These are phyloP conservation scores for Rhododendron kiyosumense DNA, from an alignment of 148 eudicot species.

Conservation along the genomic window DNA sequence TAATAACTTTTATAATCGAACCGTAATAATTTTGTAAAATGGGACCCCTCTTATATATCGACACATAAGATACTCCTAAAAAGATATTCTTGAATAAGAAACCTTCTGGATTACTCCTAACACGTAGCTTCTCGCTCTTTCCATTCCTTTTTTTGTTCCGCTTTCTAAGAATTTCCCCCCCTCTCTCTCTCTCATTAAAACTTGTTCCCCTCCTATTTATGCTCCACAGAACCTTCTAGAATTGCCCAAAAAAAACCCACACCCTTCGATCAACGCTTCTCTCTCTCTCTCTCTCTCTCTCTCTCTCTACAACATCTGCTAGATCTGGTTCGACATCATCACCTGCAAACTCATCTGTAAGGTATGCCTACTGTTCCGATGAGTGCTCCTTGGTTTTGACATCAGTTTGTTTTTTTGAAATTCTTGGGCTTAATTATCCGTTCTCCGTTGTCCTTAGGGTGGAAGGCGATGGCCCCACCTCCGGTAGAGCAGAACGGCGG, in stretches of 20 bases:
- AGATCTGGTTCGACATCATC: background rate
- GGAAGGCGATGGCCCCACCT: conserved; percentile 32
- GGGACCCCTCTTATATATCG: background rate
- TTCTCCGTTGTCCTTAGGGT: background rate
- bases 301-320: background rate
- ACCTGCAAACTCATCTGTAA: background rate
- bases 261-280: background rate
- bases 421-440: background rate
- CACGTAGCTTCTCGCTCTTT: conserved; percentile 44
- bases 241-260: background rate
- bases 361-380: background rate
- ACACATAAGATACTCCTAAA: background rate
- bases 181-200: background rate
- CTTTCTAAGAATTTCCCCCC: background rate
- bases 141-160: conserved; percentile 4
- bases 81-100: conserved; percentile 6
- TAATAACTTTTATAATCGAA: too few species aligned
- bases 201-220: background rate
- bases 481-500: conserved; percentile 36
- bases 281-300: background rate
- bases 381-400: background rate
- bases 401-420: background rate
- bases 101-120: conserved; percentile 38
- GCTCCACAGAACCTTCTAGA: conserved; percentile 13
- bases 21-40: too few species aligned